Percentiles rank a stretch among this genome's conserved stretches.
Evolutionary conservation across 352 stramenopile genomes (phyloP).

Genomic region (Globisporangium paroecandrum): DNA sequence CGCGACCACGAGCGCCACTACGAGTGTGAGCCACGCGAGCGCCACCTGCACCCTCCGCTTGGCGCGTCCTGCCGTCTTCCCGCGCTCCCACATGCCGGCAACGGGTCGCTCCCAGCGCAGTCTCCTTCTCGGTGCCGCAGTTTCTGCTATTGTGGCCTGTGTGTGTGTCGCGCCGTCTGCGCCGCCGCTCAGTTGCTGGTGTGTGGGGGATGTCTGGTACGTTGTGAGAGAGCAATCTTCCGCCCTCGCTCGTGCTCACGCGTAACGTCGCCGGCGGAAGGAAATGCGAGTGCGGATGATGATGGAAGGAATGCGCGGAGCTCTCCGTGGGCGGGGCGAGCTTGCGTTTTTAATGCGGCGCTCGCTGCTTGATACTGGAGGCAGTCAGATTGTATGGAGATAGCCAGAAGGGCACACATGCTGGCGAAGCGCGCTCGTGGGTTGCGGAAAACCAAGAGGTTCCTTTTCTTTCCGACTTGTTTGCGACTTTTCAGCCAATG

Average conservation of each 20-base stretch:
- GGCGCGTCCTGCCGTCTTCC: neutral
- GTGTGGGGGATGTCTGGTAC: neutral
- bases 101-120: constrained; percentile 5
- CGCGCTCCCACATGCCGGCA: constrained; percentile 13
- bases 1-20: constrained; percentile 14
- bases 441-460: neutral
- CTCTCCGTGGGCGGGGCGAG: neutral
- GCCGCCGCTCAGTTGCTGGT: neutral
- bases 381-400: constrained; percentile 6
- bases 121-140: neutral
- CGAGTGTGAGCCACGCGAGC: constrained; percentile 16
- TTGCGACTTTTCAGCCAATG: neutral
- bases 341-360: neutral
- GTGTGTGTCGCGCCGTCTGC: neutral
- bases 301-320: neutral
- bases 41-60: constrained; percentile 10
- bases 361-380: neutral
- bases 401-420: constrained; percentile 10
- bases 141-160: constrained; percentile 1
- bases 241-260: neutral
- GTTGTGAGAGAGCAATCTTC: neutral
- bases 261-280: neutral
- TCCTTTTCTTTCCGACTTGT: constrained; percentile 13
- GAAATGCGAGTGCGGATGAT: neutral
- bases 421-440: neutral